Percentiles rank a stretch among this genome's conserved stretches.
Evolutionary conservation across 176 grass and related monocot genomes (phyloP).

Genomic region (Oryza punctata): DNA sequence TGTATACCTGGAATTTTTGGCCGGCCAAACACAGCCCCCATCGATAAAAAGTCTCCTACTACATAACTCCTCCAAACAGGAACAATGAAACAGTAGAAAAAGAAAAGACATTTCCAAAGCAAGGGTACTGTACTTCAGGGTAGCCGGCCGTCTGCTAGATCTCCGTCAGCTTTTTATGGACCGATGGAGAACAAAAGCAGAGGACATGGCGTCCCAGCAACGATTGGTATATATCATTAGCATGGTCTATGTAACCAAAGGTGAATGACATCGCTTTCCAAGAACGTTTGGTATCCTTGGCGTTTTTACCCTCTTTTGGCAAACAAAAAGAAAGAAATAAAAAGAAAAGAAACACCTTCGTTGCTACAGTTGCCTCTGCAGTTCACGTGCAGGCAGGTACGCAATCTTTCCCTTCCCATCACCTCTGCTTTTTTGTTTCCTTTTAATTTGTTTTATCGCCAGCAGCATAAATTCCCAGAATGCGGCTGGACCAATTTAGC

Average conservation of each 20-base stretch:
- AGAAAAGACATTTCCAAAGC: constrained; percentile 13
- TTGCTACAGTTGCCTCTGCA: background rate
- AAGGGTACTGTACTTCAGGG: constrained; percentile 20
- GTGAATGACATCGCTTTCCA: constrained; percentile 29
- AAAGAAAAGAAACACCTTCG: background rate
- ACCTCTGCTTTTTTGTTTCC: background rate
- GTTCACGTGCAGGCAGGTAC: constrained; percentile 38
- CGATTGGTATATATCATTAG: constrained; percentile 36
- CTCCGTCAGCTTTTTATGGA: constrained; percentile 6
- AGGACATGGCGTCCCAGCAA: constrained; percentile 36
- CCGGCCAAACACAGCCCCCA: background rate
- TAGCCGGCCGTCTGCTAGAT: background rate
- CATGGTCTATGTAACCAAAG: constrained; percentile 1
- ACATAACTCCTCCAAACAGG: background rate
- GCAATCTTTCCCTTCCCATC: background rate
- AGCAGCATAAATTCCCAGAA: background rate
- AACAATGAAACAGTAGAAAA: background rate
- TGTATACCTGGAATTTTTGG: too few relatives aligned
- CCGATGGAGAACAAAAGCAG: constrained; percentile 27
- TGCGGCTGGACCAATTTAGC: background rate
- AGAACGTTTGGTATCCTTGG: constrained; percentile 50
- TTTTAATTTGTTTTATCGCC: background rate
- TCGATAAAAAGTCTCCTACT: background rate
- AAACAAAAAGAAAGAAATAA: background rate
- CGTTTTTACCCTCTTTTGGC: constrained; percentile 26